Evolutionary conservation across 352 stramenopile genomes (phyloP).

Genomic region (Pythium scleroteichum): DNA sequence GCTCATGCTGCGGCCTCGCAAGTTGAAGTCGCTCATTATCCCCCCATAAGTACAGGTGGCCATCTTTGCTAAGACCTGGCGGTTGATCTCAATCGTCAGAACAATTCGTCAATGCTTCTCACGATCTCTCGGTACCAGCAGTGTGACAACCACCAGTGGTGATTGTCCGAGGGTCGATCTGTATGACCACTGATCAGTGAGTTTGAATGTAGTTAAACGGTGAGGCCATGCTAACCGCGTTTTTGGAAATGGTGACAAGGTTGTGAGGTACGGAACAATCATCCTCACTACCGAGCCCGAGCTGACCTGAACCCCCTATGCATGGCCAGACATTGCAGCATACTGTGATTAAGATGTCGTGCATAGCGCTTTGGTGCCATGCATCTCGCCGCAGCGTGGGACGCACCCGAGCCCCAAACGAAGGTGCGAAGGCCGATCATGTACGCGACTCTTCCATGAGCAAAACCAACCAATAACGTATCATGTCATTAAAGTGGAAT

Average conservation of each 20-base stretch:
- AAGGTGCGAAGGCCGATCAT: conserved; percentile 13
- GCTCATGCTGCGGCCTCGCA: neutral
- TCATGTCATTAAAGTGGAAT: conserved; percentile 2
- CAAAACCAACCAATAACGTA: neutral
- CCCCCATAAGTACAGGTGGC: conserved; percentile 68
- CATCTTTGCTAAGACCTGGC: conserved; percentile 11
- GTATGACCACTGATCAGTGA: neutral
- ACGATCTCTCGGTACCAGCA: conserved; percentile 39
- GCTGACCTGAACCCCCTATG: conserved; percentile 56
- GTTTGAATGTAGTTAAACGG: too few species aligned
- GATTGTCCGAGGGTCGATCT: conserved; percentile 39
- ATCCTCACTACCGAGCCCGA: conserved; percentile 51
- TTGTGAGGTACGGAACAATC: conserved; percentile 60
- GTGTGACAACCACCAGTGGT: conserved; percentile 70
- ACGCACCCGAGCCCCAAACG: conserved; percentile 65
- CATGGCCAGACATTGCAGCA: neutral
- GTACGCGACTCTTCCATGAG: neutral
- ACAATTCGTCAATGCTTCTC: neutral
- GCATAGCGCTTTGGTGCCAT: too few species aligned
- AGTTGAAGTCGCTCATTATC: conserved; percentile 63
- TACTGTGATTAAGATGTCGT: too few species aligned
- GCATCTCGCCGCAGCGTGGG: neutral
- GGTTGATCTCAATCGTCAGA: neutral
- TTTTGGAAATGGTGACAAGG: neutral
- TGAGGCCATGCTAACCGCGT: conserved; percentile 2